Evolutionary conservation across 768 basidiomycete genomes (phyloP).

Genomic region (Rhodotorula toruloides): DNA sequence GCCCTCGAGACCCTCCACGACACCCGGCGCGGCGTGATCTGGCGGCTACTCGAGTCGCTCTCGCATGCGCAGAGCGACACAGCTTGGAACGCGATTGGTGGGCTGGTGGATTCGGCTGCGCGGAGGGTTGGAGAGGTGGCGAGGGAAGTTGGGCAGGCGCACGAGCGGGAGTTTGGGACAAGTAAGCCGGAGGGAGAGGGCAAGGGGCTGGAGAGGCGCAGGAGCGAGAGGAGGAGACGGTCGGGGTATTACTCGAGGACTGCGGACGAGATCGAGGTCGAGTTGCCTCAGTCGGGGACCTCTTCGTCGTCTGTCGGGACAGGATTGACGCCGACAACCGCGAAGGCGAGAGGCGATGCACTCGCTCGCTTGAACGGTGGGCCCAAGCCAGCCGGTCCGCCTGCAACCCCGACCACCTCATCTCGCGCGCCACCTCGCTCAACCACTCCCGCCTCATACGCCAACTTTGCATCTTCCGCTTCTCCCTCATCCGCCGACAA

Average conservation of each 20-base stretch:
- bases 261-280: no score
- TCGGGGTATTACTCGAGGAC: not conserved
- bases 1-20: constrained; percentile 8
- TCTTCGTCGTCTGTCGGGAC: no score
- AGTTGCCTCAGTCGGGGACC: no score
- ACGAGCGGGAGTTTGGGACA: constrained; percentile 6
- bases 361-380: not conserved
- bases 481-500: not conserved
- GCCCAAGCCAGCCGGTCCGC: not conserved
- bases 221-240: not conserved
- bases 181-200: not conserved
- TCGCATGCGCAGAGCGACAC: not conserved
- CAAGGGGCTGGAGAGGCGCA: not conserved
- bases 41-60: constrained; percentile 9
- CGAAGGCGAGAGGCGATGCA: not conserved
- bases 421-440: not conserved
- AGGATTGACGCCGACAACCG: not conserved
- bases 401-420: not conserved
- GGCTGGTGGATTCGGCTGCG: not conserved
- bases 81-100: not conserved
- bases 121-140: not conserved
- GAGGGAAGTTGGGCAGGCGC: not conserved
- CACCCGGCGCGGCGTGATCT: not conserved
- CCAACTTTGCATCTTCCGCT: constrained; percentile 6
- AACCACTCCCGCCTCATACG: not conserved